Base-by-base conservation (phyloP, 441 rosid genomes). In the California macrophylla region DNA sequence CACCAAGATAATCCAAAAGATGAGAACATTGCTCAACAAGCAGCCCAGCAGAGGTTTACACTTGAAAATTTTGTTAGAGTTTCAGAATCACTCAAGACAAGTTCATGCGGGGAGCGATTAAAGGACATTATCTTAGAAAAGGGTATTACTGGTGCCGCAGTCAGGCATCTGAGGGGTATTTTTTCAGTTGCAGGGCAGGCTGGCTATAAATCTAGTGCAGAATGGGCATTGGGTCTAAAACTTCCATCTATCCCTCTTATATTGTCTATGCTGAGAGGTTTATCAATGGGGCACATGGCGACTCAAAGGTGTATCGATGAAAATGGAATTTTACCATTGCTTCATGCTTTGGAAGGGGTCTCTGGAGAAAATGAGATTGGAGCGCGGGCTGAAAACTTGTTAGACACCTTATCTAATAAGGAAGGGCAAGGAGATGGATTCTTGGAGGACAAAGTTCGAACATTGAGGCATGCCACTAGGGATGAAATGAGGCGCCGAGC, bases 401-500 rank as follows among this genome's bases (percentile, higher is more conserved):
- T 96, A 62, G 99, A 96, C 82, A 92, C 96, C 7, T 85, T 96
- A 28, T 89, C 98, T 68, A 82, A 89, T 71, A 93, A 92, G 84
- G 98, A 96, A 79, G 94, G 95, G 23, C 86, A 88, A 77, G 97
- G 97, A 70, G 96, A 93, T 86, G 98, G 99, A 73, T 96, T 87
- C 80, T 87, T 96, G 76, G 92, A 77, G 76, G 97, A 84, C 76
- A 89, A 89, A 78, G 92, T 96, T 72, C 12, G 81, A 42, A 82
- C 77, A 71, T 79, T 96, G 78, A 92, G 98, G 66, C 86, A 89
- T 71, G 97, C 99, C 74, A 96, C 99, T 66, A 87, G 78, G 79
- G 98, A 90, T 71, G 97, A 93, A 84, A 96, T 84, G 99, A 86
- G 96, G 74, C 97, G 96, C 15, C 93, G 84, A 62, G 99, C 98